Evolutionary conservation across 805 yeast genomes (phyloP).

Genomic region (Myxozyma melibiosi): DNA sequence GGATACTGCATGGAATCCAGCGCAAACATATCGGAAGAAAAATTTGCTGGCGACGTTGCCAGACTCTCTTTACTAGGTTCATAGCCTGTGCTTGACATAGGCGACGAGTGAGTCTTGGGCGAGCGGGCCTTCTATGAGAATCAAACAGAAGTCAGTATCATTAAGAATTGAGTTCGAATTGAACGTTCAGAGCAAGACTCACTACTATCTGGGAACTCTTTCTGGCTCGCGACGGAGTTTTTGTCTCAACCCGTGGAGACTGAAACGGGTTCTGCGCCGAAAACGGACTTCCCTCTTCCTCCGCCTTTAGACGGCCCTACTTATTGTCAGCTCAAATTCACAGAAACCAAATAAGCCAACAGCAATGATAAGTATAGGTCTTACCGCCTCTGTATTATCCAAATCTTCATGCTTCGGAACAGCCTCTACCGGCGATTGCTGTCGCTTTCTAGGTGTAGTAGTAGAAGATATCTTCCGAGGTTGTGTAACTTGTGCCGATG

Average conservation of each 20-base stretch:
- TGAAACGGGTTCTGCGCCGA: slow-evolving; percentile 27
- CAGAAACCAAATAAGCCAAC: not conserved
- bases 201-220: slow-evolving; percentile 4
- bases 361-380: not conserved
- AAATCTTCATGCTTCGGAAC: not conserved
- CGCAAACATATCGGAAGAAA: slow-evolving; percentile 10
- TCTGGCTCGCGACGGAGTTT: not conserved
- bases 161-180: too few species aligned
- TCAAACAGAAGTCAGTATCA: too few species aligned
- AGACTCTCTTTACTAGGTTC: too few species aligned
- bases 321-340: not conserved
- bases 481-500: too few species aligned
- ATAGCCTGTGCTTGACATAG: not conserved
- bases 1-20: slow-evolving; percentile 2
- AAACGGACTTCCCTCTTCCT: slow-evolving; percentile 20
- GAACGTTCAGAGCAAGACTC: too few species aligned
- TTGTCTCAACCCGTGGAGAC: slow-evolving; percentile 8
- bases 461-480: slow-evolving; percentile 3
- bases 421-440: too few species aligned
- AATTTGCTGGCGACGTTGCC: not conserved
- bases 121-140: not conserved
- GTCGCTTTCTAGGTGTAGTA: not conserved
- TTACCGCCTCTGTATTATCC: not conserved
- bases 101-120: not conserved
- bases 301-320: too few species aligned